A percentile compares a stretch with the other conserved stretches of the same genome.
phyloP scores from a whole-genome alignment of 2,329 filamentous ascomycete species.

The Alternaria viburni region DNA sequence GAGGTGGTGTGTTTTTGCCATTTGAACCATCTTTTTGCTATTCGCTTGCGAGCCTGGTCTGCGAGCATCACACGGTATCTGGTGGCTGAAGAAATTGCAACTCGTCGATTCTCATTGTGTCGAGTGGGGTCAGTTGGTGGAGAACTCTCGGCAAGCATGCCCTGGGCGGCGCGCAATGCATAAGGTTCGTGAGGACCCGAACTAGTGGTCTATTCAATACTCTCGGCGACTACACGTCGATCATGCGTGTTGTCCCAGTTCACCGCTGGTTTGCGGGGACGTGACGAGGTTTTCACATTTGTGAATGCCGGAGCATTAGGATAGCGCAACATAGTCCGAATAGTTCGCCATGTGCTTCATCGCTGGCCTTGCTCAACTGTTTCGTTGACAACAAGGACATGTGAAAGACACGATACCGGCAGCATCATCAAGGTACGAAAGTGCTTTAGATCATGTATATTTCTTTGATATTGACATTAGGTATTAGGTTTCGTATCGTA shows the following conservation, averaged over 20 bases:
- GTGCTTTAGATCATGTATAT: neutral
- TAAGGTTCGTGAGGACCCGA: neutral
- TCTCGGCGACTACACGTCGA: neutral
- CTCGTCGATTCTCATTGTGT: neutral
- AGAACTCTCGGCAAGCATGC: neutral
- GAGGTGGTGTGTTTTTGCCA: neutral
- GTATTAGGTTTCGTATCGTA: constrained; percentile 12
- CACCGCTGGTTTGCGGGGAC: neutral
- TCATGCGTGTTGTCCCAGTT: neutral
- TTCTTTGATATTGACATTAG: constrained; percentile 13
- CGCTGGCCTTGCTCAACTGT: neutral
- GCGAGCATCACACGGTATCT: neutral
- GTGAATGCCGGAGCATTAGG: no score
- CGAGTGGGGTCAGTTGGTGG: neutral
- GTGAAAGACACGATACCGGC: neutral
- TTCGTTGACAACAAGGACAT: no score
- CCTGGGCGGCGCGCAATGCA: neutral
- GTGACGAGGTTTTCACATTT: neutral
- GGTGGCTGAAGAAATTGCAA: no score
- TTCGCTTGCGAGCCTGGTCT: neutral
- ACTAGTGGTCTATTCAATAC: neutral
- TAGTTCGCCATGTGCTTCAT: neutral
- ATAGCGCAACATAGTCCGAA: no score
- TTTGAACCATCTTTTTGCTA: neutral
- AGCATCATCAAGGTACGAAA: neutral